Base-by-base conservation (phyloP, 2,329 filamentous ascomycete species). In the Aspergillus brunneoviolaceus region DNA sequence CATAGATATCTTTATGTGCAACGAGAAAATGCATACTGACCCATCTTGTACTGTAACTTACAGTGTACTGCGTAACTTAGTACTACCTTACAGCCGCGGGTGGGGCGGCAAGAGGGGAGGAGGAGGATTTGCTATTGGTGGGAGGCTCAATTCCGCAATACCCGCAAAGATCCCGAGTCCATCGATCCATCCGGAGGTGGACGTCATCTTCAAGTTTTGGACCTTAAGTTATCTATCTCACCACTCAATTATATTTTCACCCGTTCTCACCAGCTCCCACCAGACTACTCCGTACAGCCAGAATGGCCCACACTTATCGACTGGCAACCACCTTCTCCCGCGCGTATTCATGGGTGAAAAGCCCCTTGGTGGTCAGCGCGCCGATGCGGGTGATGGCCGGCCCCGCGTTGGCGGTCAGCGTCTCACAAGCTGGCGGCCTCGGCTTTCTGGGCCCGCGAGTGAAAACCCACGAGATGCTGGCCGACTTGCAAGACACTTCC, bases 321-420 rank as follows among this genome's bases (percentile, higher is more conserved):
- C 57, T 55, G 12, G 27, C 58, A n/a, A 16, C 50, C 6, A 6
- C 21, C 19, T 49, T 63, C n/a, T 16, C 53, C 5, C 49, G 35
- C 19, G 2, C 12, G 61, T 88, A 87, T 67, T 85, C 87, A 65
- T 89, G 87, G 86, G 81, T 80, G 4, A 71, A 79, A n/a, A 68
- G 72, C 2, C 87, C 87, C 1, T 75, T 91, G 19, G 81, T 92
- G 23, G 79, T 85, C 57, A 78, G 81, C 57, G 89, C 87, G 2
- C 90, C 89, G 0, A 92, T 92, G 89, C 85, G 88, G 54, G 80
- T 88, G 23, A 85, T 91, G 64, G 78, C 82, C 63, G 82, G 76
- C 68, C 84, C 73, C 60, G 81, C 71, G 0, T 80, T 92, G 2
- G 86, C 88, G 2, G 77, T 87, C 19, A 82, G 85, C 35, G 82